Conservation (phyloP, 805 yeast genomes). For the Scheffersomyces amazonensis region DNA sequence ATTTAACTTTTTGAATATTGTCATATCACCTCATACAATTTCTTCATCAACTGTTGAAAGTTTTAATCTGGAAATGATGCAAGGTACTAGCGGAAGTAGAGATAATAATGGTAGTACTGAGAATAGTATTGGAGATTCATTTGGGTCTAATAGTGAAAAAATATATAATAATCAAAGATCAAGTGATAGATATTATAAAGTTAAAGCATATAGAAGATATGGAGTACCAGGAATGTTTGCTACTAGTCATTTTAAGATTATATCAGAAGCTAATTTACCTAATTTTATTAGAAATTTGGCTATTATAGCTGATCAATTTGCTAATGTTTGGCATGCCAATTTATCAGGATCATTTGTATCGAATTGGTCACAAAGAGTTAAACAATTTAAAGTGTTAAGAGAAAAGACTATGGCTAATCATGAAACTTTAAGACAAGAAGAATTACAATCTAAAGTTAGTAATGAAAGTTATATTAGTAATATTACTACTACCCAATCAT, state of each 20-base stretch:
- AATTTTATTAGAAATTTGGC: conserved; percentile 65
- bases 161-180: conserved; percentile 1
- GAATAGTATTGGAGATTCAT: conserved; percentile 3
- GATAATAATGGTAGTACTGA: conserved; percentile 2
- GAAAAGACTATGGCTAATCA: conserved; percentile 26
- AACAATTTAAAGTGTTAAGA: conserved; percentile 44
- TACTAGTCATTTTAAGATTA: conserved; percentile 69
- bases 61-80: background rate
- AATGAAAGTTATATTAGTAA: conserved; percentile 2
- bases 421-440: conserved; percentile 19
- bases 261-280: conserved; percentile 59
- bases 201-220: conserved; percentile 58
- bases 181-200: conserved; percentile 40
- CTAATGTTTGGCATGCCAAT: conserved; percentile 68
- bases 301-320: conserved; percentile 65
- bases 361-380: conserved; percentile 67
- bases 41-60: conserved; percentile 5
- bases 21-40: conserved; percentile 59
- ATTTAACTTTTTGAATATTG: conserved; percentile 80
- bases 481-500: conserved; percentile 25
- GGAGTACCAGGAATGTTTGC: conserved; percentile 79
- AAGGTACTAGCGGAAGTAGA: background rate
- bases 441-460: conserved; percentile 4
- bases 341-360: conserved; percentile 46
- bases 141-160: background rate